These are phyloP conservation scores for Sonneratia alba DNA, from an alignment of 345 rosid genomes.

Conservation along the genomic window DNA sequence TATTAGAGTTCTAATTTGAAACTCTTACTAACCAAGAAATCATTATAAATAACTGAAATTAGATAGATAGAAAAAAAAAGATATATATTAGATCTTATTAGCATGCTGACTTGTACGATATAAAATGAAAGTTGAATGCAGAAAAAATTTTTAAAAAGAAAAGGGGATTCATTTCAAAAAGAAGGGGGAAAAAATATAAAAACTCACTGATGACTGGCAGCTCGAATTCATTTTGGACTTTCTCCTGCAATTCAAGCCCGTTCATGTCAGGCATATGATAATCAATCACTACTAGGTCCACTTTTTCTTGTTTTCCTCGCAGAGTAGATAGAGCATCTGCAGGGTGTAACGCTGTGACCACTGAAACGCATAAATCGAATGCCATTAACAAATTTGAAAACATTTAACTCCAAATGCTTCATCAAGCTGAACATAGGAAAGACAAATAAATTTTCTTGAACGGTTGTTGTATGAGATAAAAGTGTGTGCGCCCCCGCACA, in stretches of 20 bases:
- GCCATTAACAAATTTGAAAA: not conserved
- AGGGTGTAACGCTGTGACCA: slow-evolving; percentile 28
- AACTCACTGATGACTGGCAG: slow-evolving; percentile 57
- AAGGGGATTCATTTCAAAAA: not conserved
- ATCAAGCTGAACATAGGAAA: no score
- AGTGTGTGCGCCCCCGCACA: no score
- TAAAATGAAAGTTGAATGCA: not conserved
- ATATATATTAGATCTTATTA: no score
- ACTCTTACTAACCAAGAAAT: no score
- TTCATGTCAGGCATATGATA: slow-evolving; percentile 64
- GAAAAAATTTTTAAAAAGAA: not conserved
- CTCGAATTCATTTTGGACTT: slow-evolving; percentile 32
- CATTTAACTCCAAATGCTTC: not conserved
- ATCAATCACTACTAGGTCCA: slow-evolving; percentile 58
- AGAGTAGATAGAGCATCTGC: slow-evolving; percentile 43
- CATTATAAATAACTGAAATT: not conserved
- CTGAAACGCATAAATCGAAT: slow-evolving; percentile 14
- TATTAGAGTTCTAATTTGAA: no score
- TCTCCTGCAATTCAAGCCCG: slow-evolving; percentile 43
- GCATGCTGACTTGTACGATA: no score
- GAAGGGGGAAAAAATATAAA: not conserved
- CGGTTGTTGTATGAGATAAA: no score
- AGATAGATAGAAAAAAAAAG: no score
- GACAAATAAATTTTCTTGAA: no score
- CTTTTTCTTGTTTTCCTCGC: slow-evolving; percentile 9